Percentiles rank a stretch among this genome's conserved stretches.
phyloP scores from a whole-genome alignment of 768 basidiomycete species.

The Boletus eberwhitei region DNA sequence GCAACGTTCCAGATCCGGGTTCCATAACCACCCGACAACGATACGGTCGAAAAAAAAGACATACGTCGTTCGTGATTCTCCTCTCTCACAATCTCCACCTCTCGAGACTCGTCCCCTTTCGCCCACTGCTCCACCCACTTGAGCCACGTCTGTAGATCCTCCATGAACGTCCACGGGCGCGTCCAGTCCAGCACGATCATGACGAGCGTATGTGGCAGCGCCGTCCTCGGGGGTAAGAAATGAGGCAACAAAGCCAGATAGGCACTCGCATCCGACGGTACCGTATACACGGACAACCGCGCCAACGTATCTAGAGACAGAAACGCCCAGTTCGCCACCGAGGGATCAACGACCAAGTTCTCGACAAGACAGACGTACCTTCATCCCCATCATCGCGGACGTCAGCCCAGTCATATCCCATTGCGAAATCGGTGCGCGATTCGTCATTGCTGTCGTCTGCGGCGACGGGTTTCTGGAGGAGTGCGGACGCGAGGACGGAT shows the following conservation, averaged over 20 bases:
- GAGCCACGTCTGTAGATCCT: conserved; percentile 83
- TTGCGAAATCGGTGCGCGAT: conserved; percentile 68
- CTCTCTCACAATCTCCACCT: conserved; percentile 71
- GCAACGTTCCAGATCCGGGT: not conserved
- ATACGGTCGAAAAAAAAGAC: conserved; percentile 28
- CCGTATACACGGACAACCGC: conserved; percentile 86
- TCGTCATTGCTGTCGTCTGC: conserved; percentile 56
- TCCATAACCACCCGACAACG: not conserved
- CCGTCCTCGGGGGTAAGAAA: conserved; percentile 68
- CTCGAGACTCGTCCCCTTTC: conserved; percentile 61
- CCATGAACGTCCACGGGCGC: conserved; percentile 85
- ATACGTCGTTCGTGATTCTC: conserved; percentile 80
- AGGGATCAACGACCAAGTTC: not conserved
- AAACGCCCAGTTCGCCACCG: not conserved
- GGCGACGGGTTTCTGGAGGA: conserved; percentile 61
- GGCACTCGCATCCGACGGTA: conserved; percentile 72
- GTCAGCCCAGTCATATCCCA: conserved; percentile 92
- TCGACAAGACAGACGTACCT: conserved; percentile 49
- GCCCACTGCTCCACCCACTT: conserved; percentile 82
- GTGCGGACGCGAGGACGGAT: conserved; percentile 65
- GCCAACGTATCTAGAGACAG: conserved; percentile 71
- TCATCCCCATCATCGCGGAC: conserved; percentile 91
- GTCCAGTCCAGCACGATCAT: conserved; percentile 95
- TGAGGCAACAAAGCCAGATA: conserved; percentile 73
- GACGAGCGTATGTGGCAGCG: conserved; percentile 69